phyloP scores from a whole-genome alignment of 768 basidiomycete genomes.

The Xerocomellus chrysenteron region DNA sequence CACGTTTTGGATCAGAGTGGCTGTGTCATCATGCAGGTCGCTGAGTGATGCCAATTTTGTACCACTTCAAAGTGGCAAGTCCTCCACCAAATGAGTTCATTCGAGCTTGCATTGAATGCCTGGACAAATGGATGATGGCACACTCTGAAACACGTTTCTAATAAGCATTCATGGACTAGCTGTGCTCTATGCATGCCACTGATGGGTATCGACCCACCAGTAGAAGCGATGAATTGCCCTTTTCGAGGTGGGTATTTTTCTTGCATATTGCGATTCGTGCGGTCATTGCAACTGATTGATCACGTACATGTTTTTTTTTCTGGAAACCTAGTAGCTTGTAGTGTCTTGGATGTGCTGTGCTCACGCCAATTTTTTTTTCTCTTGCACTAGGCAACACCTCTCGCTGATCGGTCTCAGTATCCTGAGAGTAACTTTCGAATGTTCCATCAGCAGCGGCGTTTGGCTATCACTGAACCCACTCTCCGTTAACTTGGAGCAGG shows the following conservation, averaged over 20 bases:
- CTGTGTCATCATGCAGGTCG: conserved; percentile 6
- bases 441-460: neutral
- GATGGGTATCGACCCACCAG: neutral
- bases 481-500: conserved; percentile 17
- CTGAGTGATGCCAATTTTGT: neutral
- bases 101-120: neutral
- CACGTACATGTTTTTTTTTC: conserved; percentile 6
- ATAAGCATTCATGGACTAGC: neutral
- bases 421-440: neutral
- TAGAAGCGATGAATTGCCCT: neutral
- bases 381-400: neutral
- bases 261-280: neutral
- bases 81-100: neutral
- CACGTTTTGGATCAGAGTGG: conserved; percentile 4
- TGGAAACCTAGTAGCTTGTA: neutral
- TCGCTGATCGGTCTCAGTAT: neutral
- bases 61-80: no score
- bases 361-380: conserved; percentile 10
- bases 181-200: no score
- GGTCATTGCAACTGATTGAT: neutral
- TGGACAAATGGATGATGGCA: neutral
- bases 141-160: conserved; percentile 3
- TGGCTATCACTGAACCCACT: neutral
- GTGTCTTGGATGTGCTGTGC: conserved; percentile 2
- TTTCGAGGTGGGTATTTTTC: neutral